phyloP scores from a whole-genome alignment of 768 basidiomycete genomes.

The Lactarius deliciosus region DNA sequence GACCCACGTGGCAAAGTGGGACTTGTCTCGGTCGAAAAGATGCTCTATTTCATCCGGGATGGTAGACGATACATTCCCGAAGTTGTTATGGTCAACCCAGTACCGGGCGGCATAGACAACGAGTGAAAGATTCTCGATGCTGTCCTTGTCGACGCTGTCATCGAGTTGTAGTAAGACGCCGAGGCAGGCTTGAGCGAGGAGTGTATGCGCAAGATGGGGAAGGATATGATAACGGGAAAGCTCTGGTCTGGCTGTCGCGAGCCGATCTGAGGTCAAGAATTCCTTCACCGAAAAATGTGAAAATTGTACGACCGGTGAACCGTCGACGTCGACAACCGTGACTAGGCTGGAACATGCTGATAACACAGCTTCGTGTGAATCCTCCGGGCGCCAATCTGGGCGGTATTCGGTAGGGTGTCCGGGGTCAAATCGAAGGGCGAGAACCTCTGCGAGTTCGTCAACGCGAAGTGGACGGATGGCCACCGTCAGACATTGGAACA shows the following conservation, averaged over 20 bases:
- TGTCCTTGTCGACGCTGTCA: background rate
- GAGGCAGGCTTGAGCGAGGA: background rate
- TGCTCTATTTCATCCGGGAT: background rate
- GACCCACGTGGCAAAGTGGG: background rate
- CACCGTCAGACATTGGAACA: background rate
- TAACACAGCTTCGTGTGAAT: background rate
- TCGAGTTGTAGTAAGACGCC: background rate
- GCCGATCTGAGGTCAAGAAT: background rate
- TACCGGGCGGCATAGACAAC: background rate
- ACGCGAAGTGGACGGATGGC: background rate
- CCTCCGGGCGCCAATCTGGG: conserved; percentile 1
- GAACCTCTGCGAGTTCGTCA: conserved; percentile 6
- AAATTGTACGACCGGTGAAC: background rate
- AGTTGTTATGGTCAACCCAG: background rate
- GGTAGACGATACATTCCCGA: background rate
- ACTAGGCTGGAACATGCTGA: background rate
- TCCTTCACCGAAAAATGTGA: conserved; percentile 1
- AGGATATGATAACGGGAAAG: background rate
- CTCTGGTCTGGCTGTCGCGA: background rate
- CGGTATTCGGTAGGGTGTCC: background rate
- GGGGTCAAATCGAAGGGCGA: background rate
- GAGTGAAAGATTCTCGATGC: background rate
- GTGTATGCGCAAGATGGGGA: background rate
- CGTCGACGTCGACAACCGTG: background rate
- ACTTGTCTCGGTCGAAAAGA: background rate